Conservation (phyloP, 1,139 yeast genomes). For the Candida gigantensis region DNA sequence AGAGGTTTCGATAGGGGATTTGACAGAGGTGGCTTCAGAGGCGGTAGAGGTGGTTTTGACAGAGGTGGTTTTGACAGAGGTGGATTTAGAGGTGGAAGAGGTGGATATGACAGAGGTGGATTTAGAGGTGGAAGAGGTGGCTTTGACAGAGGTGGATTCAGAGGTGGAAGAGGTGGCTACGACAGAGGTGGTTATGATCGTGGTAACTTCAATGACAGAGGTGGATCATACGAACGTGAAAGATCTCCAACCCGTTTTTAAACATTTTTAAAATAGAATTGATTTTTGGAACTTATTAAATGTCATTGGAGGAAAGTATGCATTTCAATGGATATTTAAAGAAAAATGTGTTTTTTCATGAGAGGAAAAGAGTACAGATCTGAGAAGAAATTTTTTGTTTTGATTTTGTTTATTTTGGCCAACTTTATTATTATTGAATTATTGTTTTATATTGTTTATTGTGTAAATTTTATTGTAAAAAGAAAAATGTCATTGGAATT, state of each 20-base stretch:
- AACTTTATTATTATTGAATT: too few species aligned
- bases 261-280: slow-evolving; percentile 1
- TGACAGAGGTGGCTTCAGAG: slow-evolving; percentile 33
- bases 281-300: too few species aligned
- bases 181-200: slow-evolving; percentile 34
- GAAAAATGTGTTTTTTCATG: too few species aligned
- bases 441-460: too few species aligned
- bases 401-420: too few species aligned
- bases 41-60: slow-evolving; percentile 36
- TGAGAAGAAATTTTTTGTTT: too few species aligned
- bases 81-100: slow-evolving; percentile 33
- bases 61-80: slow-evolving; percentile 33
- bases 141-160: slow-evolving; percentile 27
- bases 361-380: too few species aligned
- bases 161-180: slow-evolving; percentile 39
- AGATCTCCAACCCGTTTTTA: slow-evolving; percentile 51
- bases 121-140: slow-evolving; percentile 32
- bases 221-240: slow-evolving; percentile 45
- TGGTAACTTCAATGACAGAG: slow-evolving; percentile 28
- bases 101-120: slow-evolving; percentile 29
- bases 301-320: too few species aligned
- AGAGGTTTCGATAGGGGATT: slow-evolving; percentile 30
- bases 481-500: too few species aligned
- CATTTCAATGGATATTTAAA: too few species aligned
- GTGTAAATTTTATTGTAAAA: too few species aligned